phyloP scores from a whole-genome alignment of 2,329 filamentous ascomycete species.

The Parastagonospora nodorum region DNA sequence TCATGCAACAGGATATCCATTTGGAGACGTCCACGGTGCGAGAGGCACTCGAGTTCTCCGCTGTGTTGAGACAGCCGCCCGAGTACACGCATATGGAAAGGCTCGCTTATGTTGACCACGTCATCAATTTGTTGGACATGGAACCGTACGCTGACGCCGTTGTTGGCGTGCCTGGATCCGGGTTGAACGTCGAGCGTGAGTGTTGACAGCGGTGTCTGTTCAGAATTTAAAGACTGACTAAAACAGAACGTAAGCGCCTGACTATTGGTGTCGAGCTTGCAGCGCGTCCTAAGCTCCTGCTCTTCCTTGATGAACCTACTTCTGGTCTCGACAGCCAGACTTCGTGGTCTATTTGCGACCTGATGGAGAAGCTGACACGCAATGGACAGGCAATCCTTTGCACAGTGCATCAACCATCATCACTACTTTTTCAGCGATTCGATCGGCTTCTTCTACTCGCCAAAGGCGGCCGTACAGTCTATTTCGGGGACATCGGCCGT shows the following conservation, averaged over 20 bases:
- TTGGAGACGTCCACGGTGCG: constrained; percentile 37
- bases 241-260: constrained; percentile 62
- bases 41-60: constrained; percentile 49
- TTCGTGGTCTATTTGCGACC: constrained; percentile 68
- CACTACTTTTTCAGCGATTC: constrained; percentile 89
- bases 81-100: constrained; percentile 18
- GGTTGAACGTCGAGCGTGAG: constrained; percentile 53
- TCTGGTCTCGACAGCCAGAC: constrained; percentile 72
- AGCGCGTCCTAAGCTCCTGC: constrained; percentile 34
- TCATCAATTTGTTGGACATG: constrained; percentile 22
- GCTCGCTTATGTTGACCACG: constrained; percentile 23
- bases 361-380: constrained; percentile 85
- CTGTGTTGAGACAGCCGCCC: constrained; percentile 37
- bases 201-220: constrained; percentile 3
- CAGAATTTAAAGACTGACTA: background rate
- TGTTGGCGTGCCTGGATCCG: constrained; percentile 18
- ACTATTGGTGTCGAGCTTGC: constrained; percentile 60
- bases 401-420: constrained; percentile 92
- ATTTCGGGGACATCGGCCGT: constrained; percentile 78
- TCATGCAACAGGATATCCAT: constrained; percentile 66
- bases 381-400: constrained; percentile 82
- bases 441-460: constrained; percentile 77
- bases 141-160: constrained; percentile 26
- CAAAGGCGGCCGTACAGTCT: constrained; percentile 76
- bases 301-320: constrained; percentile 66